Conservation (phyloP, 2,329 filamentous ascomycete species). For the Fusarium sp. region DNA sequence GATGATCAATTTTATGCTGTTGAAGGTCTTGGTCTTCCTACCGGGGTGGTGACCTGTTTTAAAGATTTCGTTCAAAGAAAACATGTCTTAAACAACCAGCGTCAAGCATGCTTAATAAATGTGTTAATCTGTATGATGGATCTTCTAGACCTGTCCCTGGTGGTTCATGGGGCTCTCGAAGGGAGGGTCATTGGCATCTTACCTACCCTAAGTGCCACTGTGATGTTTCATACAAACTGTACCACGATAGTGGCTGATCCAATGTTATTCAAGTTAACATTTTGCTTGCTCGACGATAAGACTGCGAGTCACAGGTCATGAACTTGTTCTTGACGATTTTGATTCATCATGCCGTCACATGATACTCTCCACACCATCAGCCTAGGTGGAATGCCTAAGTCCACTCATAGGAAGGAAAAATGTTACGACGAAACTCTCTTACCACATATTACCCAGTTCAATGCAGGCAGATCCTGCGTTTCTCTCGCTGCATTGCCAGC, state of each 20-base stretch:
- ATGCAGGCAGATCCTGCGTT: conserved; percentile 21
- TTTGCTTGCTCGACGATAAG: not conserved
- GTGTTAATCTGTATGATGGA: conserved; percentile 3
- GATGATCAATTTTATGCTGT: not conserved
- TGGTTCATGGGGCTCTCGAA: conserved; percentile 3
- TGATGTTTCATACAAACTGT: not conserved
- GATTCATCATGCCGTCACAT: not conserved
- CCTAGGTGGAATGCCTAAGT: not conserved
- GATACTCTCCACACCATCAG: not conserved
- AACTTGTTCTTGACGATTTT: not conserved
- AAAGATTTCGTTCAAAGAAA: not conserved
- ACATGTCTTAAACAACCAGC: not conserved
- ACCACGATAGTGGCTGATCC: not conserved
- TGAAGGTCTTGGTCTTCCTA: too few species aligned
- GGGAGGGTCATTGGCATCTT: not conserved
- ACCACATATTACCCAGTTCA: conserved; percentile 1
- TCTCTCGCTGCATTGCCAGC: conserved; percentile 16
- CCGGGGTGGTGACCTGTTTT: too few species aligned
- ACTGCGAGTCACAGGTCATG: not conserved
- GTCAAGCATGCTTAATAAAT: too few species aligned
- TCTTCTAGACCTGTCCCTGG: not conserved
- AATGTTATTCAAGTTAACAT: not conserved
- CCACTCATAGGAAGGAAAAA: not conserved
- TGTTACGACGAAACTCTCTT: not conserved
- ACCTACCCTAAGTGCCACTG: not conserved